Base-by-base conservation (phyloP, 2,329 filamentous ascomycete genomes). In the Penicillium brevicompactum region DNA sequence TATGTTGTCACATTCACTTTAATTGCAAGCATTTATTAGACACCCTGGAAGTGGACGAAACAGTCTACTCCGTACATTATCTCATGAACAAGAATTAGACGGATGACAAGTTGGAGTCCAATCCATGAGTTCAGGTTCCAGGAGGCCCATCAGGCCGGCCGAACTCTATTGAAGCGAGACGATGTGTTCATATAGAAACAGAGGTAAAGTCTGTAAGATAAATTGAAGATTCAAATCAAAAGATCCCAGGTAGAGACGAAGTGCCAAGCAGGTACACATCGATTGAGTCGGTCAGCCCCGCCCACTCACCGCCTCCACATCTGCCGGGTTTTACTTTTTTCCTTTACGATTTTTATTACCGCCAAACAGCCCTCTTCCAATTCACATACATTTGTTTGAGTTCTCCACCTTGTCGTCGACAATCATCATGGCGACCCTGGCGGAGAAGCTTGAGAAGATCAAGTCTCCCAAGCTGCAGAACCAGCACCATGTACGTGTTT, bases 401-500 rank as follows among this genome's bases (percentile, higher is more conserved):
- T 63, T 60, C 65, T 61, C 60, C 61, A 59, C 51, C 60, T 64
- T 59, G 63, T 63, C 57, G 62, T 61, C 59, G 40, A 52, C 62
- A 59, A 62, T 65, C 70, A 77, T 67, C 66, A 81, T 81, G 79
- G 74, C 75, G 78, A 85, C 86, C 75, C 79, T 97, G 70, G 87
- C 89, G 74, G 93, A 96, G 81, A 95, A 92, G 82, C 86, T 99
- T 74, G 90, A 93, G 80, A 97, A 95, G 84, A 97, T 97, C 76
- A 90, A 94, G 78, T 94, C 90, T 72, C 94, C 94, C 53, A 96
- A 96, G 77, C 86, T 97, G 69, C 91, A 97, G 76, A 96, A 90
- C 74, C 92, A 97, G 78, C 87, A 96, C 75, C 91, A 92, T 84
- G 92, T 94, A 79, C 65, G 80, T 73, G 27, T 45, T 38, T n/a